A percentile compares a stretch with the other conserved stretches of the same genome.
Conservation (phyloP, 257 asterid genomes). For the Solanum piurae region DNA sequence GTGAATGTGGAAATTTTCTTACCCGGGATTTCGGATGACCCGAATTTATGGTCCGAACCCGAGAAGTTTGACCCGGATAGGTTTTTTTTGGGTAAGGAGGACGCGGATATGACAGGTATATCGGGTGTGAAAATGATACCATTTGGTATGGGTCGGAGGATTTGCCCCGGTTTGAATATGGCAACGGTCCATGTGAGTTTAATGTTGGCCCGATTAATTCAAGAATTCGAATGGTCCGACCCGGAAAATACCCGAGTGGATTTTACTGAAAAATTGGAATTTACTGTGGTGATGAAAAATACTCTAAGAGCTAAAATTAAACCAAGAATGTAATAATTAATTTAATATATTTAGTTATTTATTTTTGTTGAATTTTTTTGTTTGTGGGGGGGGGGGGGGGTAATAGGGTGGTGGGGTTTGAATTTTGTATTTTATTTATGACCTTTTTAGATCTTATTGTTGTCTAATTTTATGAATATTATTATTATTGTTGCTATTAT, state of each 20-base stretch:
- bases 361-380: background rate
- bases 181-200: conserved; percentile 49
- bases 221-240: conserved; percentile 57
- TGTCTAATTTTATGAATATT: background rate
- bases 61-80: conserved; percentile 63
- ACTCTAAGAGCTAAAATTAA: conserved; percentile 46
- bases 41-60: conserved; percentile 48
- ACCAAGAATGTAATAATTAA: conserved; percentile 26
- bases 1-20: conserved; percentile 51
- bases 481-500: background rate
- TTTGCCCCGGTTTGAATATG: conserved; percentile 66
- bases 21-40: conserved; percentile 67
- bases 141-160: conserved; percentile 63
- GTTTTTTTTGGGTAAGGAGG: conserved; percentile 42
- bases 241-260: conserved; percentile 45
- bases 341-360: background rate
- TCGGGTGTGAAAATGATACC: conserved; percentile 53
- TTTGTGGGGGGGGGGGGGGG: background rate
- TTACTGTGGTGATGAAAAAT: conserved; percentile 55
- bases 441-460: background rate
- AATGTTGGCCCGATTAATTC: conserved; percentile 65
- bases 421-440: background rate
- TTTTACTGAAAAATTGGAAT: conserved; percentile 43
- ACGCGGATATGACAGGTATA: conserved; percentile 59
- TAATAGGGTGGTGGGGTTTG: background rate